Evolutionary conservation across 2,329 filamentous ascomycete genomes (phyloP), one percentile per base, ranked within the genome.

Genomic region (Penicillium sp.): DNA sequence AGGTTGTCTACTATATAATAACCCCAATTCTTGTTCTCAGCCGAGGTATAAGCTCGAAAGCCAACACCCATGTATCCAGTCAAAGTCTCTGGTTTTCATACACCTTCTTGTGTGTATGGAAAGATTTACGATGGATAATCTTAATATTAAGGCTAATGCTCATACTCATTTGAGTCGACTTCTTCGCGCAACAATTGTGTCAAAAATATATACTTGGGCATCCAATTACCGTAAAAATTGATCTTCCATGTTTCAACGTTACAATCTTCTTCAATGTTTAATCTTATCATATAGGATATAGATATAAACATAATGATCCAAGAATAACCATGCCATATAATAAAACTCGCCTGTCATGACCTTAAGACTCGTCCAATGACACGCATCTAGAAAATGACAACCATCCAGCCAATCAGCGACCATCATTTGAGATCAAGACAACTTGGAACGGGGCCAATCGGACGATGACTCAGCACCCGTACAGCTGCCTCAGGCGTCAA

Each of bases 401-500:
- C 51, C 34, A 36, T 27, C 2, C 27, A 46, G 19, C 69, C 69
- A 72, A 72, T 72, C 68, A 72, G 5, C 33, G 4, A 2, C 25
- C 23, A 43, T 38, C 23, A 15, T 55, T 65, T 64, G 59, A 62
- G 68, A 70, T 67, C 67, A 65, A 44, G 36, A 34, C 33, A n/a
- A 23, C 25, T 34, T 43, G 38, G 38, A 36, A 57, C 51, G 50
- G 51, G 62, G 47, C 58, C 55, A 58, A 56, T 61, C 62, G 64
- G 62, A 56, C 44, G 59, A 62, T 65, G 63, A 65, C 62, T 65
- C 58, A 64, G 50, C 60, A 50, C 53, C 50, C 49, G 38, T 23
- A 2, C n/a, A 1, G 13, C 23, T 36, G 65, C 69, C 70, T 73
- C 57, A 73, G 71, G 71, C 66, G 45, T 1, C 46, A 7, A 60